phyloP scores from a whole-genome alignment of 495 filamentous ascomycete genomes.

The Hypoxylon fragiforme region DNA sequence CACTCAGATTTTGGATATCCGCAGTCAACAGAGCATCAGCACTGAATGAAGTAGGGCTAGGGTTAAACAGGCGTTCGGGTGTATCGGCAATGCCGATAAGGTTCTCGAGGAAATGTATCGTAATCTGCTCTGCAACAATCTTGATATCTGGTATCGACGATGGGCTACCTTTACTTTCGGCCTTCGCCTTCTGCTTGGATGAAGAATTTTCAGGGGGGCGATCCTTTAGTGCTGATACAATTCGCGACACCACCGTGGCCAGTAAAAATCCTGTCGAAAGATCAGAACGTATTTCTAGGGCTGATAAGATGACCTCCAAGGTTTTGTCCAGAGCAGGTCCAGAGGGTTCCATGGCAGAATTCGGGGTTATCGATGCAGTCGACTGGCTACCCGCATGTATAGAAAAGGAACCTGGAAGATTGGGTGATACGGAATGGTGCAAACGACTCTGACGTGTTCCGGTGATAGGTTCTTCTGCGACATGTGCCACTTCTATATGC shows the following conservation, averaged over 20 bases:
- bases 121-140: conserved; percentile 57
- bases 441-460: conserved; percentile 10
- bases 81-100: conserved; percentile 53
- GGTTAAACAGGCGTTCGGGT: conserved; percentile 42
- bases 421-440: conserved; percentile 44
- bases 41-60: conserved; percentile 33
- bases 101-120: conserved; percentile 67
- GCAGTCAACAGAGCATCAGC: conserved; percentile 56
- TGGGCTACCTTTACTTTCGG: conserved; percentile 28
- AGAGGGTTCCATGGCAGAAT: conserved; percentile 1
- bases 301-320: conserved; percentile 60
- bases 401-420: conserved; percentile 63
- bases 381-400: conserved; percentile 42
- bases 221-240: conserved; percentile 51
- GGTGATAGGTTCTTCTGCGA: conserved; percentile 20
- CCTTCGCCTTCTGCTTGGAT: conserved; percentile 24
- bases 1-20: conserved; percentile 49
- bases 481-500: conserved; percentile 36
- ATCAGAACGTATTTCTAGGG: conserved; percentile 64
- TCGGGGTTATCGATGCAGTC: conserved; percentile 24
- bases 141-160: conserved; percentile 48
- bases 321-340: conserved; percentile 37
- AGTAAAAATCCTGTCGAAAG: conserved; percentile 69
- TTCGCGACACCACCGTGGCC: conserved; percentile 59
- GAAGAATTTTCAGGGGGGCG: conserved; percentile 23